Conservation (phyloP, 164 flowering plant species). For the Annona cherimola region DNA sequence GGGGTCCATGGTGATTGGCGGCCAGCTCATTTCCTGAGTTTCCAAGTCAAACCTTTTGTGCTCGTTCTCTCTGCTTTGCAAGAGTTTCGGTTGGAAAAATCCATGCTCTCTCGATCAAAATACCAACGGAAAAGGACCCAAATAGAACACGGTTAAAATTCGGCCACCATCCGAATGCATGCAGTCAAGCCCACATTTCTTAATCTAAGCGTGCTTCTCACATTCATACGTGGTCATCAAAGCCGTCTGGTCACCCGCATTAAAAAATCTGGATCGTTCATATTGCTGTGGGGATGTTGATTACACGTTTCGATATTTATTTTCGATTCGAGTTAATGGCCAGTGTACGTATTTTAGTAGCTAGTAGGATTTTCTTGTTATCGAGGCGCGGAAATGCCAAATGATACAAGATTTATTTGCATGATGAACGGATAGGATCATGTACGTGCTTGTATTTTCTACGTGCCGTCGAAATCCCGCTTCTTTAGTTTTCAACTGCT, state of each 20-base stretch:
- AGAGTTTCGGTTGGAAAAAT: no score
- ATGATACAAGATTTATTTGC: neutral
- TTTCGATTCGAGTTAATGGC: no score
- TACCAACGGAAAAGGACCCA: neutral
- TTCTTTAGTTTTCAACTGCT: no score
- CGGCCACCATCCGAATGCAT: neutral
- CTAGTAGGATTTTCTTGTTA: no score
- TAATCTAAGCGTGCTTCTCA: no score
- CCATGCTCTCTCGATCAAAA: neutral
- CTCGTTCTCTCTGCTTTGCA: neutral
- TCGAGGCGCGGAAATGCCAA: no score
- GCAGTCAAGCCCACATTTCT: neutral
- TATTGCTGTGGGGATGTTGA: no score
- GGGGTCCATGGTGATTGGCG: neutral
- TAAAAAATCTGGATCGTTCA: no score
- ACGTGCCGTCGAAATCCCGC: neutral
- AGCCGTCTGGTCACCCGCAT: no score
- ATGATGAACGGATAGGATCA: neutral
- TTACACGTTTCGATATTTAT: no score
- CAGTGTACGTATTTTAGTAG: no score
- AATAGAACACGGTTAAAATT: neutral
- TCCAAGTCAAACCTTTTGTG: neutral
- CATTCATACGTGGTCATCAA: no score
- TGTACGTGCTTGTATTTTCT: neutral
- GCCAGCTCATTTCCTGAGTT: neutral